These are phyloP conservation scores for Adansonia madagascariensis DNA, from an alignment of 441 rosid genomes.

Conservation along the genomic window DNA sequence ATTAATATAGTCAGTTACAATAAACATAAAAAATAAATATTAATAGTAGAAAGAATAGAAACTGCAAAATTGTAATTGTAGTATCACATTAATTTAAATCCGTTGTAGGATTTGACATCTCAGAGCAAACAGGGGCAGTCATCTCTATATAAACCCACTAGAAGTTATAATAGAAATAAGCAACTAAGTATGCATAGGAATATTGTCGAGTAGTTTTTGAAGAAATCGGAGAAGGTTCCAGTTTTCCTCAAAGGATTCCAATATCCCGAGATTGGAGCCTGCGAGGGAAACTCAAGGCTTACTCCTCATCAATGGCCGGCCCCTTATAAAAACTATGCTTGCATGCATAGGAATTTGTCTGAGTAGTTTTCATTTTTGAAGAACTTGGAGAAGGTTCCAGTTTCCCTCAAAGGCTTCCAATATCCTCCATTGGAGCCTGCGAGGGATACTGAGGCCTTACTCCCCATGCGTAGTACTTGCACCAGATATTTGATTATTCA, in stretches of 20 bases:
- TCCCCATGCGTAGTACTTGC: neutral
- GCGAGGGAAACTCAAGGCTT: constrained; percentile 29
- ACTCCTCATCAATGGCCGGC: too few relatives aligned
- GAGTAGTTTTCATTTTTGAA: neutral
- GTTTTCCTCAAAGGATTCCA: constrained; percentile 50
- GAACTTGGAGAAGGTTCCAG: constrained; percentile 38
- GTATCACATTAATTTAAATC: too few relatives aligned
- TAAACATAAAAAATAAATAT: too few relatives aligned
- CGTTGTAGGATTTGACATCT: neutral
- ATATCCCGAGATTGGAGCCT: constrained; percentile 21
- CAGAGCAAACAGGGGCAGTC: too few relatives aligned
- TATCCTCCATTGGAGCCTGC: constrained; percentile 17
- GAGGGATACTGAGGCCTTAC: constrained; percentile 31
- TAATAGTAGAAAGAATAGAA: too few relatives aligned
- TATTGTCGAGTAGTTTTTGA: neutral
- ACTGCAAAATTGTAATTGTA: too few relatives aligned
- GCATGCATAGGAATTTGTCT: neutral
- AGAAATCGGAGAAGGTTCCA: constrained; percentile 38
- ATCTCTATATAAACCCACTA: constrained; percentile 16
- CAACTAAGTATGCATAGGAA: neutral
- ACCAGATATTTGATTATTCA: neutral
- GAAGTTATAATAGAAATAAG: neutral
- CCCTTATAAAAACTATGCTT: too few relatives aligned
- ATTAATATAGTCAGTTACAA: too few relatives aligned
- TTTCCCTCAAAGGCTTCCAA: constrained; percentile 51